These are phyloP conservation scores for Candida ponderosae DNA, from an alignment of 805 yeast genomes.

Conservation along the genomic window DNA sequence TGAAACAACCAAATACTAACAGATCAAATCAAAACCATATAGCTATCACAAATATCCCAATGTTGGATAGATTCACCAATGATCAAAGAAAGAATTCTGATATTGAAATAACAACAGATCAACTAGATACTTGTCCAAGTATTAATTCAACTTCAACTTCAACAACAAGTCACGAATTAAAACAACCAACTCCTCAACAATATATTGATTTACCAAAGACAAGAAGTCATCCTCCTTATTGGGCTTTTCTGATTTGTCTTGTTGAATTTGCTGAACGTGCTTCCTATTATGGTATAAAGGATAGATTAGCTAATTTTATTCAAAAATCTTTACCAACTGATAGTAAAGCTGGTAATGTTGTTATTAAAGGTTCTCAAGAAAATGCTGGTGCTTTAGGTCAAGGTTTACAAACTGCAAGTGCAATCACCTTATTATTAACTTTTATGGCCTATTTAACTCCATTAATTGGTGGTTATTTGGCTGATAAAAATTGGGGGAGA, in stretches of 20 bases:
- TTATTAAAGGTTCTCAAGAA: slow-evolving; percentile 14
- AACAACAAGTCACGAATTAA: too few relatives aligned
- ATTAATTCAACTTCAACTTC: too few relatives aligned
- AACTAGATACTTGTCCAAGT: too few relatives aligned
- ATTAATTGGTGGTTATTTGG: slow-evolving; percentile 63
- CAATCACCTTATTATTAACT: slow-evolving; percentile 66
- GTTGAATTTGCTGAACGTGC: slow-evolving; percentile 80
- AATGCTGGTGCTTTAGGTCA: slow-evolving; percentile 49
- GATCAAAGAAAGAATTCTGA: too few relatives aligned
- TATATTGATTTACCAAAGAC: slow-evolving; percentile 24
- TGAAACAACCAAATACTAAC: too few relatives aligned
- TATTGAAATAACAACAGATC: too few relatives aligned
- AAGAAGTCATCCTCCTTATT: slow-evolving; percentile 40
- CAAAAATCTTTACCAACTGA: slow-evolving; percentile 38
- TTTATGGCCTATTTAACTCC: slow-evolving; percentile 83
- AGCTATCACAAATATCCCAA: too few relatives aligned
- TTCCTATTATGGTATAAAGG: slow-evolving; percentile 70
- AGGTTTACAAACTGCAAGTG: slow-evolving; percentile 59
- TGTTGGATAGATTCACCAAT: too few relatives aligned
- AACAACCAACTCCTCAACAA: slow-evolving; percentile 44
- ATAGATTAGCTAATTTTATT: slow-evolving; percentile 76
- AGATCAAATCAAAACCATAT: too few relatives aligned
- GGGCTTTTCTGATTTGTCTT: slow-evolving; percentile 45
- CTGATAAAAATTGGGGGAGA: slow-evolving; percentile 72
- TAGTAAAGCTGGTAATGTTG: slow-evolving; percentile 27